These are phyloP conservation scores for Saprolegnia parasitica DNA, from an alignment of 352 stramenopile genomes.

Conservation along the genomic window DNA sequence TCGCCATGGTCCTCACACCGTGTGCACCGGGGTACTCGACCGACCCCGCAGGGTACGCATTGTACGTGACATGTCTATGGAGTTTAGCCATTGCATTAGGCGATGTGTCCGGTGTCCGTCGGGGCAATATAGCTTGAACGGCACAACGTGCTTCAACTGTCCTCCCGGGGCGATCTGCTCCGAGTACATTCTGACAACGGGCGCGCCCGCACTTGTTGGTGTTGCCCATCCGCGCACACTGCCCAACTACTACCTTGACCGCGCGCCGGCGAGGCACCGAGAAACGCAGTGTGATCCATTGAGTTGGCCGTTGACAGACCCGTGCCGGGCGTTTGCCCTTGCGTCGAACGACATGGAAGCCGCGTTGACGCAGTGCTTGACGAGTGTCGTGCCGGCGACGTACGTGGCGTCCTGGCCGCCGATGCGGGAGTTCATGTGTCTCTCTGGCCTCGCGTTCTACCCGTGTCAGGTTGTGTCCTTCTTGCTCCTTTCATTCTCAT, in stretches of 20 bases:
- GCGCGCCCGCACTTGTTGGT: neutral
- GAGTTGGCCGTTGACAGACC: neutral
- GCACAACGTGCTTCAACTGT: neutral
- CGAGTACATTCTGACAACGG: neutral
- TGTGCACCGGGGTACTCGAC: constrained; percentile 11
- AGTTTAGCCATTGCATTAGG: neutral
- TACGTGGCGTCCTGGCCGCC: constrained; percentile 53
- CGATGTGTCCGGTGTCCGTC: constrained; percentile 11
- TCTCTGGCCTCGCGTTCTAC: constrained; percentile 54
- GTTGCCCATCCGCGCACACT: constrained; percentile 3
- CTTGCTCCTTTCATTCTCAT: neutral
- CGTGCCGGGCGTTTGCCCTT: constrained; percentile 1
- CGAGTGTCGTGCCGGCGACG: constrained; percentile 32
- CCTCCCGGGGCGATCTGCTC: neutral
- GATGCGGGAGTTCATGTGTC: constrained; percentile 51
- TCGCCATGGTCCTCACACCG: neutral
- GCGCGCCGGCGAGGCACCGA: neutral
- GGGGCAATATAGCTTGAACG: constrained; percentile 23
- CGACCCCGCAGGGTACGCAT: neutral
- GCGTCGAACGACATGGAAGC: neutral
- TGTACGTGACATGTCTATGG: neutral
- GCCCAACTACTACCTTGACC: constrained; percentile 1
- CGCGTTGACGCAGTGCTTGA: constrained; percentile 42
- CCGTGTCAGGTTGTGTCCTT: constrained; percentile 42
- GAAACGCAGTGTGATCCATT: neutral